These are phyloP conservation scores for Kalmusia sp. DNA, from an alignment of 2,329 filamentous ascomycete species.

Conservation along the genomic window DNA sequence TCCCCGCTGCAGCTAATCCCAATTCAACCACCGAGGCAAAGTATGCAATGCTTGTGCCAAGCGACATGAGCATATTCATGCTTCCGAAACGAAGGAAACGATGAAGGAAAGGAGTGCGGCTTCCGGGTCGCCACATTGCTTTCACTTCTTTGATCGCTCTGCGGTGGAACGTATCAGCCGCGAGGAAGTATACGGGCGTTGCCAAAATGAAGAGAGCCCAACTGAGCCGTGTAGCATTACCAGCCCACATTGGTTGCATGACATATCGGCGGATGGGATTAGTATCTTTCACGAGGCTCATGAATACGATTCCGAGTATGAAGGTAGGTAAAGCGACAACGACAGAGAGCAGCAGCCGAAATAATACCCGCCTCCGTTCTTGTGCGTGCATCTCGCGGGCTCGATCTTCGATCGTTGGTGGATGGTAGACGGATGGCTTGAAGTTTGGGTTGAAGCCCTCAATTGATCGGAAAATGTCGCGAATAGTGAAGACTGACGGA, in stretches of 20 bases:
- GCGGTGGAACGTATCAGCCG: slow-evolving; percentile 83
- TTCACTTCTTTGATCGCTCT: slow-evolving; percentile 80
- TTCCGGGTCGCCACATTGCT: slow-evolving; percentile 78
- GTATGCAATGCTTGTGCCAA: slow-evolving; percentile 88
- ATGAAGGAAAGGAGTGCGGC: slow-evolving; percentile 73
- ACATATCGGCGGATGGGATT: slow-evolving; percentile 69
- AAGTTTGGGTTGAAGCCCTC: slow-evolving; percentile 71
- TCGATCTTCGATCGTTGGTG: slow-evolving; percentile 82
- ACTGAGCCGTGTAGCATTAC: slow-evolving; percentile 75
- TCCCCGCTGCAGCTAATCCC: slow-evolving; percentile 60
- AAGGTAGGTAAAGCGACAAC: slow-evolving; percentile 81
- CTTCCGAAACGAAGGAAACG: slow-evolving; percentile 93
- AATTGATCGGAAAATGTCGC: slow-evolving; percentile 74
- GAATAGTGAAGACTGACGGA: slow-evolving; percentile 74
- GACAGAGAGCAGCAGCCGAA: slow-evolving; percentile 74
- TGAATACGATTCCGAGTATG: slow-evolving; percentile 87
- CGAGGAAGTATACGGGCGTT: slow-evolving; percentile 86
- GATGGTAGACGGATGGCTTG: slow-evolving; percentile 74
- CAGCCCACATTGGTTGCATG: slow-evolving; percentile 73
- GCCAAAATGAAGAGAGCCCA: slow-evolving; percentile 82
- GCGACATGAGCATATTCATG: slow-evolving; percentile 93
- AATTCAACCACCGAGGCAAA: slow-evolving; percentile 81
- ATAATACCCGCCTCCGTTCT: slow-evolving; percentile 72
- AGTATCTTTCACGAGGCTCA: slow-evolving; percentile 74
- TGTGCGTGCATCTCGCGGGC: slow-evolving; percentile 74